Conservation (phyloP, 805 yeast genomes). For the Yamadazyma akitaensis region DNA sequence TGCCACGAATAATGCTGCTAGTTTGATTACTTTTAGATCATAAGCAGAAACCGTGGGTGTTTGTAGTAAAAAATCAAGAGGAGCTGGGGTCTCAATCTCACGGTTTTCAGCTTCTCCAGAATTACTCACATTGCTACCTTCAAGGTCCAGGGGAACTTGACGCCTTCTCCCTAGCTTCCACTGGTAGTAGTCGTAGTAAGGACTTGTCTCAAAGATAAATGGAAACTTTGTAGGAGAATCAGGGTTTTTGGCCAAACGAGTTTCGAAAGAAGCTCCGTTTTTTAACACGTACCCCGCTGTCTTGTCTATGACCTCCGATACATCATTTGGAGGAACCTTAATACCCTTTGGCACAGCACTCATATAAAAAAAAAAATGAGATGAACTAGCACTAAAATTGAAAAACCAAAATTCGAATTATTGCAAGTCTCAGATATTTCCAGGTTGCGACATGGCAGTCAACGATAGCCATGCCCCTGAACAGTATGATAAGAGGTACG, state of each 20-base stretch:
- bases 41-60: conserved; percentile 47
- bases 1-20: conserved; percentile 69
- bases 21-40: conserved; percentile 67
- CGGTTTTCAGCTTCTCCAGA: background rate
- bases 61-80: conserved; percentile 24
- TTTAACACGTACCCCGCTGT: conserved; percentile 68
- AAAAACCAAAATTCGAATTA: too few relatives aligned
- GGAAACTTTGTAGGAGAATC: conserved; percentile 50
- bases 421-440: background rate
- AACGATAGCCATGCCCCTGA: background rate
- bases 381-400: too few relatives aligned
- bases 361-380: background rate
- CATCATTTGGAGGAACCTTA: conserved; percentile 49
- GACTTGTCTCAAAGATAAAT: conserved; percentile 56
- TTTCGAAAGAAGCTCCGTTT: conserved; percentile 67
- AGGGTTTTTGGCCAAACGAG: conserved; percentile 48
- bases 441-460: background rate
- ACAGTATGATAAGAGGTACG: background rate
- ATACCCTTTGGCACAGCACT: conserved; percentile 11
- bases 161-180: conserved; percentile 33
- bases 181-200: conserved; percentile 55
- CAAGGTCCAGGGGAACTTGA: conserved; percentile 2
- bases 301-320: conserved; percentile 56
- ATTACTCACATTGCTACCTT: background rate
- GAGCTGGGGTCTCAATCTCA: conserved; percentile 17